A percentile compares a stretch with the other conserved stretches of the same genome.
phyloP scores from a whole-genome alignment of 495 filamentous ascomycete genomes.

The Trichoderma erinaceum region DNA sequence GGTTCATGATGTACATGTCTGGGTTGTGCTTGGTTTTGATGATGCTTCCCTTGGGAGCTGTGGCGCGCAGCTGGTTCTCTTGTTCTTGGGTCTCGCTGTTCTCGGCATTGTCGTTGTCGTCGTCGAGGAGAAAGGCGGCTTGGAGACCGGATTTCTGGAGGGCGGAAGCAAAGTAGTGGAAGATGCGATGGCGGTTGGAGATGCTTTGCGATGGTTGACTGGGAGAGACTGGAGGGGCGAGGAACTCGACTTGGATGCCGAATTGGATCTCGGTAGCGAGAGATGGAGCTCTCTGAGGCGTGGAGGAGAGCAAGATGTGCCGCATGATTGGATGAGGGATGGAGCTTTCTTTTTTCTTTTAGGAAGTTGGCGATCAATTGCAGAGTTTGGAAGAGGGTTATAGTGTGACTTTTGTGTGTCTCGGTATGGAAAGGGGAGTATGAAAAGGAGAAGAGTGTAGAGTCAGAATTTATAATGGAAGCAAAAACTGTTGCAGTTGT shows the following conservation, averaged over 20 bases:
- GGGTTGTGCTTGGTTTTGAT: conserved; percentile 9
- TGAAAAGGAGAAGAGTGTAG: too few species aligned
- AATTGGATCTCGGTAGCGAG: conserved; percentile 10
- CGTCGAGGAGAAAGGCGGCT: conserved; percentile 3
- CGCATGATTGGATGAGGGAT: neutral
- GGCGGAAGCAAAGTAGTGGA: neutral
- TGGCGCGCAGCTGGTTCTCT: neutral
- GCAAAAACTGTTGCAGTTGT: too few species aligned
- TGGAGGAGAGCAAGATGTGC: neutral
- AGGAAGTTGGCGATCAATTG: neutral
- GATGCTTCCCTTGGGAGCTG: neutral
- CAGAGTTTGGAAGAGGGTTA: neutral
- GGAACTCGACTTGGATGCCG: conserved; percentile 1
- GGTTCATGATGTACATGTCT: conserved; percentile 9
- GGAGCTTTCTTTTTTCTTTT: neutral
- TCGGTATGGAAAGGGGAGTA: too few species aligned
- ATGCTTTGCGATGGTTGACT: neutral
- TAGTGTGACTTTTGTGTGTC: too few species aligned
- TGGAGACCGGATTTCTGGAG: neutral
- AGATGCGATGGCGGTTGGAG: neutral
- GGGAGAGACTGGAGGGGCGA: neutral
- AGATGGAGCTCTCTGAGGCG: neutral
- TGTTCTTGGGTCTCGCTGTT: neutral
- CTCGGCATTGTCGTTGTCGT: neutral
- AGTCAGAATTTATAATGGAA: too few species aligned